phyloP scores from a whole-genome alignment of 2,329 filamentous ascomycete species.

The Monosporascus sp. region DNA sequence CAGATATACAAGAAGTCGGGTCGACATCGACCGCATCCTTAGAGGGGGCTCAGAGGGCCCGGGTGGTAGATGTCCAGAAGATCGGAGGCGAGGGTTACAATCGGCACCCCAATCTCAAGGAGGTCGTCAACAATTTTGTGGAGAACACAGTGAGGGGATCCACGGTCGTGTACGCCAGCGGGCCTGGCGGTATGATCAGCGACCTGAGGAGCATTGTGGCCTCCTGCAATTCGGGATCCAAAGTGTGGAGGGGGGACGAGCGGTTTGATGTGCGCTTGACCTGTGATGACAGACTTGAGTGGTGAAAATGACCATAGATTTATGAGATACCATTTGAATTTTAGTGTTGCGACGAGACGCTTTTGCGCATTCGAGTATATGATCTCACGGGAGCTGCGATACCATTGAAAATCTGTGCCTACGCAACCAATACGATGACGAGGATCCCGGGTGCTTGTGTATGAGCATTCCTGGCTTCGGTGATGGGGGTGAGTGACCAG shows the following conservation, averaged over 20 bases:
- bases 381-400: no score
- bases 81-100: slow-evolving; percentile 22
- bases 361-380: no score
- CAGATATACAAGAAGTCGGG: slow-evolving; percentile 19
- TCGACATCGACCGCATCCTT: slow-evolving; percentile 13
- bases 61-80: slow-evolving; percentile 24
- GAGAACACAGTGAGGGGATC: slow-evolving; percentile 39
- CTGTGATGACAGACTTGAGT: slow-evolving; percentile 56
- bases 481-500: no score
- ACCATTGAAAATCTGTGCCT: no score
- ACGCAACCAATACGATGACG: no score
- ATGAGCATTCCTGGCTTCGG: no score
- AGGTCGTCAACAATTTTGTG: slow-evolving; percentile 44
- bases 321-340: background rate
- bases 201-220: slow-evolving; percentile 51
- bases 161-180: slow-evolving; percentile 54
- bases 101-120: slow-evolving; percentile 39
- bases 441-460: no score
- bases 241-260: slow-evolving; percentile 54
- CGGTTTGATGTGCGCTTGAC: slow-evolving; percentile 50
- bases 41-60: slow-evolving; percentile 17
- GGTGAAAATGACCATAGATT: slow-evolving; percentile 22
- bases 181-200: slow-evolving; percentile 54
- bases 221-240: slow-evolving; percentile 41
- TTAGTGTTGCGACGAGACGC: background rate